These are phyloP conservation scores for Primulina tabacum DNA, from an alignment of 257 asterid species.

Conservation along the genomic window DNA sequence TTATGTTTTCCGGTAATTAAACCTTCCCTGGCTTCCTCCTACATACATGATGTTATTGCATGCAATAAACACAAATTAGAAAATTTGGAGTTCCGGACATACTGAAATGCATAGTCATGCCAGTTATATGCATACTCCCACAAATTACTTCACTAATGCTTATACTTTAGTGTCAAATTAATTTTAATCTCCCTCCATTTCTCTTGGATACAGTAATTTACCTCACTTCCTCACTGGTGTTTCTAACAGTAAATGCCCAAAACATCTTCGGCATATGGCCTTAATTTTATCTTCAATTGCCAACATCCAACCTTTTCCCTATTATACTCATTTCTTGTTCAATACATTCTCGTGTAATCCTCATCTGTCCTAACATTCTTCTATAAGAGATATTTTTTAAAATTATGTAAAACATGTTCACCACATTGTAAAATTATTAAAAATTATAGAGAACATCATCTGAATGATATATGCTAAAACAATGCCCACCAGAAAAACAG, in stretches of 20 bases:
- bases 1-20: conserved; percentile 66
- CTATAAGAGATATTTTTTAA: too few relatives aligned
- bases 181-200: background rate
- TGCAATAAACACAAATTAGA: conserved; percentile 6
- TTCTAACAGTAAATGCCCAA: background rate
- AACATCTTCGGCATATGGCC: background rate
- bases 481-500: background rate
- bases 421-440: too few relatives aligned
- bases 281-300: background rate
- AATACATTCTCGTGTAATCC: too few relatives aligned
- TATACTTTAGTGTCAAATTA: background rate
- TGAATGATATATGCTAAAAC: background rate
- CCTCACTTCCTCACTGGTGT: background rate
- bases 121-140: background rate
- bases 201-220: background rate
- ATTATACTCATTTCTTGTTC: too few relatives aligned
- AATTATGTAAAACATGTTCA: too few relatives aligned
- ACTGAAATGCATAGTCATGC: background rate
- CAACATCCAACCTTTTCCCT: background rate
- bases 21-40: conserved; percentile 72
- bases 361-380: too few relatives aligned
- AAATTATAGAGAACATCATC: background rate
- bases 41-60: conserved; percentile 25
- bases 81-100: conserved; percentile 10
- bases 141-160: background rate